These are phyloP conservation scores for Aspergillus sp. DNA, from an alignment of 2,329 filamentous ascomycete species.

Conservation along the genomic window DNA sequence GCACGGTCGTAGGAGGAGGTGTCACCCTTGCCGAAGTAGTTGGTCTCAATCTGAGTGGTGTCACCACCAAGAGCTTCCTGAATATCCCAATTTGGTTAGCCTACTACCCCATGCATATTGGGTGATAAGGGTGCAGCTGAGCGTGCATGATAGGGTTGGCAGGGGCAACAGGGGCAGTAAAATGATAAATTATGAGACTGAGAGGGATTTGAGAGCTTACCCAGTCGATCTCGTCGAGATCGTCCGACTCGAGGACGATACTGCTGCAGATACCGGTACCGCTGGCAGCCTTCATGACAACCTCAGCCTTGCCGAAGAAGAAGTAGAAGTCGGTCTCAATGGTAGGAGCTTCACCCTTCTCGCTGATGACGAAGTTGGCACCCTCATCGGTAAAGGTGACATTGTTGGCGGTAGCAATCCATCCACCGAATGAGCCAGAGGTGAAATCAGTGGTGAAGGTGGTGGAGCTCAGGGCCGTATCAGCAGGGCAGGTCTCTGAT, in stretches of 20 bases:
- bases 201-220: constrained; percentile 60
- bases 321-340: constrained; percentile 91
- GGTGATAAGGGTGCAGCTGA: constrained; percentile 1
- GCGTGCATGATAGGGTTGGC: background rate
- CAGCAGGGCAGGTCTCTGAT: constrained; percentile 60
- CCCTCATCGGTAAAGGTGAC: constrained; percentile 71
- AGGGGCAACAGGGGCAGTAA: constrained; percentile 38
- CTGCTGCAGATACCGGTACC: constrained; percentile 91
- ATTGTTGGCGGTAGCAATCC: constrained; percentile 66
- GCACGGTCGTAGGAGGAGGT: constrained; percentile 78
- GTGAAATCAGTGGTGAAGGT: constrained; percentile 42
- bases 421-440: constrained; percentile 57
- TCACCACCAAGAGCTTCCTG: constrained; percentile 43
- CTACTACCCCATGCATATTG: constrained; percentile 52
- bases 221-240: constrained; percentile 93
- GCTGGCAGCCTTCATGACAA: constrained; percentile 80
- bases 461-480: constrained; percentile 65
- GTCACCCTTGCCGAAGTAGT: constrained; percentile 95
- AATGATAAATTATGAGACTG: background rate
- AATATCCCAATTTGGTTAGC: constrained; percentile 32
- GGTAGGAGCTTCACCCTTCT: constrained; percentile 80
- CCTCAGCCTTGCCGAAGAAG: constrained; percentile 91
- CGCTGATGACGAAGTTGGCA: constrained; percentile 74
- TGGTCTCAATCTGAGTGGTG: constrained; percentile 63
- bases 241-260: constrained; percentile 88